phyloP scores from a whole-genome alignment of 768 basidiomycete species.

The Paxillus involutus region DNA sequence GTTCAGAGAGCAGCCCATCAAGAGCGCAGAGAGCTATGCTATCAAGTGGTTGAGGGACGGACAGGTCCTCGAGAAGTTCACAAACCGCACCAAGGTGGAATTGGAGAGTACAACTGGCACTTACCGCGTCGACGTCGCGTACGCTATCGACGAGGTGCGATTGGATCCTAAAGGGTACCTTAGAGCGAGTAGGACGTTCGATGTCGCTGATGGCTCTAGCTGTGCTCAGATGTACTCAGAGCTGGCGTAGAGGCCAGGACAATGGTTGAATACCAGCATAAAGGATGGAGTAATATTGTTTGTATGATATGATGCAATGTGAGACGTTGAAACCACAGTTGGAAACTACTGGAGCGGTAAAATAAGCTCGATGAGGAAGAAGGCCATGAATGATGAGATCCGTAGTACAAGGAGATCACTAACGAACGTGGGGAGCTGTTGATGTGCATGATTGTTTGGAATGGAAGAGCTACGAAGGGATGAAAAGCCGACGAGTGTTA shows the following conservation, averaged over 20 bases:
- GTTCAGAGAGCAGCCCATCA: constrained; percentile 36
- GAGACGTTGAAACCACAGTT: constrained; percentile 3
- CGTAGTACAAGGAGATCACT: constrained; percentile 25
- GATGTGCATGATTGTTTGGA: constrained; percentile 6
- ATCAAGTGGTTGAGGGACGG: constrained; percentile 59
- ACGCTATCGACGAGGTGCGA: constrained; percentile 58
- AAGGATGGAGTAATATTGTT: constrained; percentile 9
- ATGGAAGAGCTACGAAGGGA: constrained; percentile 1
- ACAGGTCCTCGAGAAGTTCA: constrained; percentile 38
- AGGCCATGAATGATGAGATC: constrained; percentile 8
- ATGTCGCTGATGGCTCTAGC: not conserved
- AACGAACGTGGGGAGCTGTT: constrained; percentile 21
- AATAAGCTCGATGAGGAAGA: constrained; percentile 14
- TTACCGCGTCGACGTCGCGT: constrained; percentile 49
- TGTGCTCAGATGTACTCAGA: not conserved
- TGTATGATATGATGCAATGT: constrained; percentile 12
- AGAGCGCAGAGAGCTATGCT: constrained; percentile 47
- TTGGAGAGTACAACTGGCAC: constrained; percentile 37
- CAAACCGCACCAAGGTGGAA: constrained; percentile 52
- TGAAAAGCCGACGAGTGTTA: not conserved
- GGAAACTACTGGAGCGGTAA: constrained; percentile 23
- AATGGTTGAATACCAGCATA: not conserved
- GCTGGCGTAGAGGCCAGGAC: not conserved
- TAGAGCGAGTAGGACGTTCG: constrained; percentile 18
- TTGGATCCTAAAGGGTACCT: constrained; percentile 41